Base-by-base conservation (phyloP, 768 basidiomycete genomes). In the Trametes gibbosa region DNA sequence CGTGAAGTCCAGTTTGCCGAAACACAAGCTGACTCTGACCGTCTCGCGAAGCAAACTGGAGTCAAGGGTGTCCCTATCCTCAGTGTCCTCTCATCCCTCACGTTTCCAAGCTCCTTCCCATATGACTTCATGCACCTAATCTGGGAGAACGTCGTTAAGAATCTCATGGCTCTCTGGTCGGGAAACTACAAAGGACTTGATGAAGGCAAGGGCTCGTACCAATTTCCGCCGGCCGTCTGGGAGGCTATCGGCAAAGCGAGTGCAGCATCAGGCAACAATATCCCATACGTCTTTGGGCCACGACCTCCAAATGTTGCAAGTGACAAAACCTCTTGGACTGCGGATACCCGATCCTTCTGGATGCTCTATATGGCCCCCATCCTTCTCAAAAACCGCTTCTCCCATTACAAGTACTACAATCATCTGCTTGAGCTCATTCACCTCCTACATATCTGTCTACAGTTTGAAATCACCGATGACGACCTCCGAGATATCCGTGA, bases 91-190 rank as follows among this genome's bases (percentile, higher is more conserved):
- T 52, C 45, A 0, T 65, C 64, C 0, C 40, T 59, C 40, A 23
- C 43, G 17, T 51, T 68, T 58, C 62, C 66, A 49, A 7, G 17
- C 17, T 69, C 68, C 7, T 70, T 70, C 34, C 66, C 68, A 1
- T 57, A 62, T 32, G 71, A 67, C 48, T 66, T 68, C 43, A 71
- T 72, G 71, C 70, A 71, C 35, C 61, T 69, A 1, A 35, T 70
- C 10, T 68, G 59, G 56, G 66, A 67, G 53, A 72, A 70, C 46
- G 45, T 69, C 13, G 55, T 66, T 29, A 51, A 50, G 29, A 63
- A 63, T 14, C 65, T 72, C 8, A 40, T 66, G 25, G 9, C 35
- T 2, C 56, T 69, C 14, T 71, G 69, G 68, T 63, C 65, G 0
- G 68, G 65, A 5, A 37, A 43, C 2, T 70, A 61, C 62, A 70